Evolutionary conservation across 768 basidiomycete species (phyloP), one percentile per base, ranked within the genome.

Genomic region (Naematelia aurantialba): DNA sequence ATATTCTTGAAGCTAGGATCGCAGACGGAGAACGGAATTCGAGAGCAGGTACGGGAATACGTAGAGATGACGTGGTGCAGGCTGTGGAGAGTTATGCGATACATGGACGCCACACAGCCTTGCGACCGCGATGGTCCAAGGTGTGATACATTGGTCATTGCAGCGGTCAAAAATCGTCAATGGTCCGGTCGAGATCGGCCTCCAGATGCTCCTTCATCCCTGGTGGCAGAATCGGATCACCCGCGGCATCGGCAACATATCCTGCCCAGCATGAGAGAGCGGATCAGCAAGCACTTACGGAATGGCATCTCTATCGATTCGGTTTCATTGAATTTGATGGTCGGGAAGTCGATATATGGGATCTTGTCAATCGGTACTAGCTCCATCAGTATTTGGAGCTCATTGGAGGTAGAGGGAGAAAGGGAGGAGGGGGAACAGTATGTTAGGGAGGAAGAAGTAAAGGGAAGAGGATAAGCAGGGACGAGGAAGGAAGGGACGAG

Each of bases 291-390:
- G 25, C 21, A 83, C 88, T 73, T 67, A 89, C 91, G 80, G 81
- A 99, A 99, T 0, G 96, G 96, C 96, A 99, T 99, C 79, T 97
- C 91, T 4, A 98, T 91, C 45, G 88, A 88, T 76, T 99, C 96
- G 67, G 85, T 86, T 3, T 83, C 74, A 67, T 88, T 89, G 81
- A 98, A 97, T 17, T 66, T 79, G 71, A 99, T 94, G 0, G 91
- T 94, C 0, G 96, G 96, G 76, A 85, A 85, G 68, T 91, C 88
- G 10, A 61, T 58, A 59, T 68, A 79, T 11, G 63, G 58, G 49
- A 98, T 91, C 34, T 87, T 76, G 50, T 84, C 80, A 14, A 97
- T 79, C 0, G 84, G 81, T 27, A 85, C 85, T 83, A 59, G 24
- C n/a, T 2, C n/a, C n/a, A 26, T 29, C 26, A 57, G 45, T 21